Percentiles rank a stretch among this genome's conserved stretches.
Conservation (phyloP, 2,329 filamentous ascomycete genomes). For the Cladosporium sphaerospermum region DNA sequence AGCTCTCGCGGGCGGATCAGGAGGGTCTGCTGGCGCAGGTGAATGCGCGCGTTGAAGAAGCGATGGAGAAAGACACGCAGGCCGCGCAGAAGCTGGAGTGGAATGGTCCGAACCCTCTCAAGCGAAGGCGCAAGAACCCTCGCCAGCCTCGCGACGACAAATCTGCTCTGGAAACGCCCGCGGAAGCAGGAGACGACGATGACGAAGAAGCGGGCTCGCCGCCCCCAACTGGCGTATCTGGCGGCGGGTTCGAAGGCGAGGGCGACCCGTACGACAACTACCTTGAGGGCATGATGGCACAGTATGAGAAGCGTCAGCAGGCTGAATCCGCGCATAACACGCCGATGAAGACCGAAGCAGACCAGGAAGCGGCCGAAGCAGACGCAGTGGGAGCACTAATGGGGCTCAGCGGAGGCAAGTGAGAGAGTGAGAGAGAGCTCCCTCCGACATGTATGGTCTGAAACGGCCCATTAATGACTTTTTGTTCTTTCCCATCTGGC, state of each 20-base stretch:
- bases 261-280: constrained; percentile 31
- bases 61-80: constrained; percentile 33
- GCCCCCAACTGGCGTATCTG: constrained; percentile 25
- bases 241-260: constrained; percentile 29
- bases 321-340: constrained; percentile 21
- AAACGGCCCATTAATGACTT: neutral
- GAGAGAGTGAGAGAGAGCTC: neutral
- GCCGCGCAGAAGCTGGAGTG: constrained; percentile 29
- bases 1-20: constrained; percentile 46
- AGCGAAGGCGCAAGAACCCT: neutral
- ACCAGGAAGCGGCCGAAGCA: constrained; percentile 17
- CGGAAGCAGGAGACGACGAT: constrained; percentile 12
- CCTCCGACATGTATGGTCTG: no score
- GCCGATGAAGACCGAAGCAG: constrained; percentile 18
- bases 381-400: constrained; percentile 25
- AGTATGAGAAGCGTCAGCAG: constrained; percentile 18
- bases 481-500: neutral
- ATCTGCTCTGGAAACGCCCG: neutral
- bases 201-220: constrained; percentile 16
- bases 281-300: constrained; percentile 23
- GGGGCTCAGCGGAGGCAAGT: constrained; percentile 17
- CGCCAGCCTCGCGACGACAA: neutral
- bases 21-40: constrained; percentile 31
- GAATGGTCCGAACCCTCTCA: constrained; percentile 18
- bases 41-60: constrained; percentile 27